These are phyloP conservation scores for maize (Zea mays) DNA, from an alignment of 176 grass and related monocot genomes.

Conservation along the genomic window DNA sequence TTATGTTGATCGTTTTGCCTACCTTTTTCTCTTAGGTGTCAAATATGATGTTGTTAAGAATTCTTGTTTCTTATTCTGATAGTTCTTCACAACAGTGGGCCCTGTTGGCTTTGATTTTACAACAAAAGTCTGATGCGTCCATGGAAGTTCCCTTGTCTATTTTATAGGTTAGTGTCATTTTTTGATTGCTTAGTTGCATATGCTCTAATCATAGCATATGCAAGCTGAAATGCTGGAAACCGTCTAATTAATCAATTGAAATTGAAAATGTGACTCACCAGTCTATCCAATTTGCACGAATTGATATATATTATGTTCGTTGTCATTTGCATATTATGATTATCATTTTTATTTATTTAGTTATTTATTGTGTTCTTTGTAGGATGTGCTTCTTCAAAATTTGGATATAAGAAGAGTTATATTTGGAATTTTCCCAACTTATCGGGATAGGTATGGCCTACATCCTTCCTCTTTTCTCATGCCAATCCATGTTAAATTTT, in stretches of 20 bases:
- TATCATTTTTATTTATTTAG: constrained; percentile 18
- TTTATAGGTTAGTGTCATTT: not conserved
- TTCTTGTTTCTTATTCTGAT: not conserved
- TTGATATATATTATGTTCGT: constrained; percentile 8
- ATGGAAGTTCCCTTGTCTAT: constrained; percentile 21
- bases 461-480: constrained; percentile 1
- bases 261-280: not conserved
- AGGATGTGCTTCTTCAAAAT: constrained; percentile 63
- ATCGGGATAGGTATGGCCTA: constrained; percentile 64
- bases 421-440: constrained; percentile 96
- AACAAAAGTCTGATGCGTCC: not conserved
- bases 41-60: not conserved
- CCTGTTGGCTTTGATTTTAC: not conserved
- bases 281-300: constrained; percentile 2
- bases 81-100: not conserved
- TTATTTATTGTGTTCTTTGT: constrained; percentile 37
- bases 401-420: constrained; percentile 92
- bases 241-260: constrained; percentile 16
- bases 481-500: not conserved
- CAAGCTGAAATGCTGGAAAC: not conserved
- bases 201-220: constrained; percentile 19
- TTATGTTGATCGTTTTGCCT: not conserved
- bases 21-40: not conserved
- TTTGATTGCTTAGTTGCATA: constrained; percentile 10
- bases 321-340: not conserved